Evolutionary conservation across 176 grass and related monocot genomes (phyloP), one percentile per base, ranked within the genome.

Genomic region (Olyra latifolia): DNA sequence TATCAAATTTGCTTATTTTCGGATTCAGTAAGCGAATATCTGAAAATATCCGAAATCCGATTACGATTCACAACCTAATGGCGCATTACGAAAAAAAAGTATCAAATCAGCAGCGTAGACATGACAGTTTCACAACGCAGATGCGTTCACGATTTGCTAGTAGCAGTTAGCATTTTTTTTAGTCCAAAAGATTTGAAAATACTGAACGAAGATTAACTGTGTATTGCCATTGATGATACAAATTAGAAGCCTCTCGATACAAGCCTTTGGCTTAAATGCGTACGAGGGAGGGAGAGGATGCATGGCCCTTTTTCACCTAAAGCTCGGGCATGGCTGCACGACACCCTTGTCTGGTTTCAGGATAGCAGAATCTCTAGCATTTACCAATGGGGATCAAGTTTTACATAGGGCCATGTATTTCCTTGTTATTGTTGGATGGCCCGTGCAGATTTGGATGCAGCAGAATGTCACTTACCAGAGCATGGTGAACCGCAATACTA

Each of bases 361-460:
- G 76, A 57, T 38, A 62, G 87, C 53, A 76, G 70, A 70, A 80
- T 78, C 71, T 69, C 47, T 46, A 49, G 71, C 38, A 47, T 75
- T 71, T 63, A 76, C 65, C 77, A 65, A 71, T 76, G 71, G 27
- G 38, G 77, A 2, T 71, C 77, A 81, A 56, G 16, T 70, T 81
- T 35, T 76, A 79, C 77, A 64, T 29, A 57, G 38, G 41, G 63
- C 65, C 66, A 5, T 30, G 15, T 48, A 55, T 71, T 74, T 66
- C 23, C 64, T 71, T 76, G 76, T 89, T 84, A 89, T 85, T 89
- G 72, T 84, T 85, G 29, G 71, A 54, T 56, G 82, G 71, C 55
- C 72, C 71, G 71, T 56, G 58, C 46, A 80, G 68, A 61, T 82
- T 63, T 62, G 42, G 47, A 76, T 81, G 77, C 71, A 81, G 64